phyloP scores from a whole-genome alignment of 2,329 filamentous ascomycete genomes.

The Helicocarpus griseus region DNA sequence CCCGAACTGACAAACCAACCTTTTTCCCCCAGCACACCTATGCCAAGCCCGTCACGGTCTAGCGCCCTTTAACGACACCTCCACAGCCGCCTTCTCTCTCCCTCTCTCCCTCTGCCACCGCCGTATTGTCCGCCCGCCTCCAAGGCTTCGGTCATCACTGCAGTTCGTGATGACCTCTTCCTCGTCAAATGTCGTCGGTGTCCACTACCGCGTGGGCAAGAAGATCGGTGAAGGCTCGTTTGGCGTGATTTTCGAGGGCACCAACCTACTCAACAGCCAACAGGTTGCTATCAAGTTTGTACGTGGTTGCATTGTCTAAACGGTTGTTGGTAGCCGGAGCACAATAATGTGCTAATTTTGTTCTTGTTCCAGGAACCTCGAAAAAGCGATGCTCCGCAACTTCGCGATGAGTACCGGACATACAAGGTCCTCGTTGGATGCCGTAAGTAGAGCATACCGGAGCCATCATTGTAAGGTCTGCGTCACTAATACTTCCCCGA shows the following conservation, averaged over 20 bases:
- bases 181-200: slow-evolving; percentile 93
- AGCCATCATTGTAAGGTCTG: slow-evolving; percentile 7
- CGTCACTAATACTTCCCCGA: slow-evolving; percentile 1
- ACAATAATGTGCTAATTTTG: slow-evolving; percentile 12
- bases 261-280: slow-evolving; percentile 96
- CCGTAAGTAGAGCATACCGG: slow-evolving; percentile 56
- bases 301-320: slow-evolving; percentile 33
- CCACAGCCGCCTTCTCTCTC: slow-evolving; percentile 6
- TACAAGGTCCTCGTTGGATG: slow-evolving; percentile 99
- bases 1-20: too few species aligned
- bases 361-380: slow-evolving; percentile 66
- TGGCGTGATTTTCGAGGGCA: slow-evolving; percentile 97
- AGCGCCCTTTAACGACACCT: not conserved
- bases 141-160: slow-evolving; percentile 1
- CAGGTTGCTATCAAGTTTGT: slow-evolving; percentile 99
- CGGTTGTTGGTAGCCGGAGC: slow-evolving; percentile 9
- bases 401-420: slow-evolving; percentile 96
- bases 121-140: slow-evolving; percentile 1
- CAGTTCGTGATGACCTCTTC: slow-evolving; percentile 62
- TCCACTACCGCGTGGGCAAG: slow-evolving; percentile 97
- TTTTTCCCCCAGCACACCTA: not conserved
- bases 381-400: slow-evolving; percentile 95
- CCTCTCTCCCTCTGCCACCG: slow-evolving; percentile 11
- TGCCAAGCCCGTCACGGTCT: slow-evolving; percentile 2
- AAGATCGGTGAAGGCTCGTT: slow-evolving; percentile 99